A percentile compares a stretch with the other conserved stretches of the same genome.
phyloP scores from a whole-genome alignment of 1,284 basidiomycete species.

The Leccinum fuscescens region DNA sequence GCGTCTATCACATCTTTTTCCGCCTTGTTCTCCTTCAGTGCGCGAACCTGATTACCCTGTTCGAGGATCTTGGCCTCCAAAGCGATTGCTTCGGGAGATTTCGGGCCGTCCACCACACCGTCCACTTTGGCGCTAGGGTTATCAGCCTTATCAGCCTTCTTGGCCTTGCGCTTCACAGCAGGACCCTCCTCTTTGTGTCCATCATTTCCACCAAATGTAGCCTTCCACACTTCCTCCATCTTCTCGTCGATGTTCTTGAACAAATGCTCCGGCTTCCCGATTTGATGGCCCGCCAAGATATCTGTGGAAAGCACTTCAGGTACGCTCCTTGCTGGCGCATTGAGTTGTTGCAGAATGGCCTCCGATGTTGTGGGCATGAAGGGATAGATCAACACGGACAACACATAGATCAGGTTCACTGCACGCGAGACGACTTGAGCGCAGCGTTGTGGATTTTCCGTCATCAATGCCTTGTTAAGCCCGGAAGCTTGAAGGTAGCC shows the following conservation, averaged over 20 bases:
- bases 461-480: conserved; percentile 88
- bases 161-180: conserved; percentile 55
- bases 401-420: conserved; percentile 90
- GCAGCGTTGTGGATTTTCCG: conserved; percentile 79
- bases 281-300: conserved; percentile 82
- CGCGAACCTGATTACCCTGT: conserved; percentile 72
- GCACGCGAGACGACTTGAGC: conserved; percentile 89
- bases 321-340: conserved; percentile 82
- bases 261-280: conserved; percentile 86
- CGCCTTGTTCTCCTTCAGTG: conserved; percentile 66
- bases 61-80: conserved; percentile 70
- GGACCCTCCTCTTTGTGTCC: conserved; percentile 42
- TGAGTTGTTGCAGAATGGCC: conserved; percentile 84
- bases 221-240: conserved; percentile 82
- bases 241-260: conserved; percentile 95
- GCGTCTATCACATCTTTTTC: conserved; percentile 65
- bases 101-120: conserved; percentile 40
- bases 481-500: conserved; percentile 90
- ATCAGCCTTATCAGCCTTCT: conserved; percentile 35
- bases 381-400: conserved; percentile 86
- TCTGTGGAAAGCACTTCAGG: conserved; percentile 72
- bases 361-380: conserved; percentile 95
- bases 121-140: conserved; percentile 24
- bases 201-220: conserved; percentile 72
- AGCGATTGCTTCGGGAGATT: conserved; percentile 60